A percentile compares a stretch with the other conserved stretches of the same genome.
Conservation (phyloP, 2,329 filamentous ascomycete genomes). For the Cylindrodendrum hubeiense region DNA sequence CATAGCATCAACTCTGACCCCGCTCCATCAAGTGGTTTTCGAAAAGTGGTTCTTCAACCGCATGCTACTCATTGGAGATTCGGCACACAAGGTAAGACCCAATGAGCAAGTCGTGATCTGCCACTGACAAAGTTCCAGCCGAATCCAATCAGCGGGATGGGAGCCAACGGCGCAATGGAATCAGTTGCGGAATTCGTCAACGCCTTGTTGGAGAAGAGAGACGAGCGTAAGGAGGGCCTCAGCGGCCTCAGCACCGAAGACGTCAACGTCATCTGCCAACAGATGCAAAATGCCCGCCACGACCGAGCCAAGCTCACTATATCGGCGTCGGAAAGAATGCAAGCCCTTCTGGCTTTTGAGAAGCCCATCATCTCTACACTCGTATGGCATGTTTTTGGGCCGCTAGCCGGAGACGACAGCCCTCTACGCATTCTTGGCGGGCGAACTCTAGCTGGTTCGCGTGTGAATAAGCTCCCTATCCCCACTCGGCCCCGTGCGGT, state of each 20-base stretch:
- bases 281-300: constrained; percentile 36
- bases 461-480: background rate
- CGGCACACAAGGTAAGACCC: constrained; percentile 49
- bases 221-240: constrained; percentile 14
- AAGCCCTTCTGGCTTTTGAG: constrained; percentile 6
- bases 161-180: constrained; percentile 46
- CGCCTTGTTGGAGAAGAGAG: constrained; percentile 3
- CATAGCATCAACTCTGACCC: constrained; percentile 43
- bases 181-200: constrained; percentile 25
- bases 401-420: background rate
- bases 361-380: constrained; percentile 1
- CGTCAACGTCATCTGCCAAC: constrained; percentile 18
- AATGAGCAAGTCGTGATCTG: background rate
- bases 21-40: constrained; percentile 52
- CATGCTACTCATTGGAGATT: constrained; percentile 55
- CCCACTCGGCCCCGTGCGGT: background rate
- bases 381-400: background rate
- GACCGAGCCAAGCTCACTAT: constrained; percentile 1
- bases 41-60: constrained; percentile 53
- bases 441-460: background rate
- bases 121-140: constrained; percentile 25
- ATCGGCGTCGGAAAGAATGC: background rate
- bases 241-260: constrained; percentile 12
- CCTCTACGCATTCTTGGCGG: background rate
- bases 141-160: constrained; percentile 44